Evolutionary conservation across 2,329 filamentous ascomycete genomes (phyloP).

Genomic region (Trichoderma brevicompactum): DNA sequence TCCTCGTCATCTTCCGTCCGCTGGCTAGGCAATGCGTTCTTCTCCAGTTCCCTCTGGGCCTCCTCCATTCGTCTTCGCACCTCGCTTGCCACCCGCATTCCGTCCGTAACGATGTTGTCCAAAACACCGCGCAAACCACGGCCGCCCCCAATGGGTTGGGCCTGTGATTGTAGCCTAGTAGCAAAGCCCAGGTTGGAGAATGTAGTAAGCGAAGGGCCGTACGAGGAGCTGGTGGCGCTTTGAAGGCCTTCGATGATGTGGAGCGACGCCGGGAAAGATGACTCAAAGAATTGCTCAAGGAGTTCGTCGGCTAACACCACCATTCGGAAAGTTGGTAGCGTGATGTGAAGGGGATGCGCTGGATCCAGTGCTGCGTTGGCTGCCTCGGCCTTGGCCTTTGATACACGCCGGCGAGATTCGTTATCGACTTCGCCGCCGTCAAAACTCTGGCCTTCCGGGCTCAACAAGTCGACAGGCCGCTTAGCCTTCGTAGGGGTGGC

Average conservation of each 20-base stretch:
- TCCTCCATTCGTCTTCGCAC: conserved; percentile 94
- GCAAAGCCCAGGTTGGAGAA: conserved; percentile 74
- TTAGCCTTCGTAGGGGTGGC: conserved; percentile 49
- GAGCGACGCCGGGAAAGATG: conserved; percentile 91
- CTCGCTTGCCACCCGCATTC: conserved; percentile 93
- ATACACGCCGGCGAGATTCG: conserved; percentile 46
- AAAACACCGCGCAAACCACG: conserved; percentile 88
- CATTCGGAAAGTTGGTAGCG: conserved; percentile 97
- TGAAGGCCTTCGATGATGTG: conserved; percentile 72
- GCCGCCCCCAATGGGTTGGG: conserved; percentile 54
- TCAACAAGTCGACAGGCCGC: conserved; percentile 50
- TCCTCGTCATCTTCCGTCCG: conserved; percentile 72
- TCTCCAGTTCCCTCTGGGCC: conserved; percentile 87
- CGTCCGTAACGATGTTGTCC: conserved; percentile 96
- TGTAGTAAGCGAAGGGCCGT: conserved; percentile 74
- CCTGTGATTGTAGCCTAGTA: conserved; percentile 45
- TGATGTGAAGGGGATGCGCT: conserved; percentile 91
- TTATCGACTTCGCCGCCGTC: conserved; percentile 33
- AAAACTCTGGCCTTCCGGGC: conserved; percentile 18
- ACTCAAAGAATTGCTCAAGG: conserved; percentile 96
- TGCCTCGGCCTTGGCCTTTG: conserved; percentile 71
- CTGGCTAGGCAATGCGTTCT: conserved; percentile 70
- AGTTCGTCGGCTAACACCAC: conserved; percentile 95
- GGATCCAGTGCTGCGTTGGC: conserved; percentile 93
- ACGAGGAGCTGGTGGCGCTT: conserved; percentile 38